Base-by-base conservation (phyloP, 805 yeast species). In the Ogataea chonburiensis region DNA sequence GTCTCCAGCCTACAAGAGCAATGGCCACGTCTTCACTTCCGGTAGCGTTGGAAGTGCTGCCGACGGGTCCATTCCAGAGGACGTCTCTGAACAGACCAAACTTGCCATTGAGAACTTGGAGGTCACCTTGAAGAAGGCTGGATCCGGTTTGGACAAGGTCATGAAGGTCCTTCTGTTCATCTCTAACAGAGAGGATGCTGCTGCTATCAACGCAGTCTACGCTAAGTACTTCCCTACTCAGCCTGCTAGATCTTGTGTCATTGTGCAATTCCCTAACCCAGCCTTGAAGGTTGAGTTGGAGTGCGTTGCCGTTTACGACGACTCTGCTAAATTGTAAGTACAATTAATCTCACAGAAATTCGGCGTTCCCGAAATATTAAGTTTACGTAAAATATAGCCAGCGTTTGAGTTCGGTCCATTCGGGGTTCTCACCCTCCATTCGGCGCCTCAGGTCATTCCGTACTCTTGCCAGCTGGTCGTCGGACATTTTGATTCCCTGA, bases 231-330 rank as follows among this genome's bases (percentile, higher is more conserved):
- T 76, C 60, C 64, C 67, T 3, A 59, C 63, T 28, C 61, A 64
- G 44, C 81, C 81, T 13, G 76, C 77, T 6, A 67, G 81, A 62
- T 66, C 73, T 30, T 71, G 77, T 51, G 62, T 75, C 23, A 61
- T 71, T 34, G 78, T 70, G 21, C 67, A 60, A 6, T 75, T 75
- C 60, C 76, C 77, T 50, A 68, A 73, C 51, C 63, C 70, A 8
- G 49, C 59, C n/a, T 43, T 75, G 35, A 66, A 71, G 46, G 71
- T 76, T 30, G 81, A 76, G 50, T 50, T 75, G 37, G 80, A 75
- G 49, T 67, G 70, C 33, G 59, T 74, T 50, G 61, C 61, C 12
- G 39, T 34, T 17, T 34, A 37, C 31, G 37, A 26, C 16, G 25
- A 18, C 31, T 7, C 22, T 18, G 28, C 38, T 13, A 40, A 32